phyloP scores from a whole-genome alignment of 2,329 filamentous ascomycete genomes.

The Shiraia sp. region DNA sequence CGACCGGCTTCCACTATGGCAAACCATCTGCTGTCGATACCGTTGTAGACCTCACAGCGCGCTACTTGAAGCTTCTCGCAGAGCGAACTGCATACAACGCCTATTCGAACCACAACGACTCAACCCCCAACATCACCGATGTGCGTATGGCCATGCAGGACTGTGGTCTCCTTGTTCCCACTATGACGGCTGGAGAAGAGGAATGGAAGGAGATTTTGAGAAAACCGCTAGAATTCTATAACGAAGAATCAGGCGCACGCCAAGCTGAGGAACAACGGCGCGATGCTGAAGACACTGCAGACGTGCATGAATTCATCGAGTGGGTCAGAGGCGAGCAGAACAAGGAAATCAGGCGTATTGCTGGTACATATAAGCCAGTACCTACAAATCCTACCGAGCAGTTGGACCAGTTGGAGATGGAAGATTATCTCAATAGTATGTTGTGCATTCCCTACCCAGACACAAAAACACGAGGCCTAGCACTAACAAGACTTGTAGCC shows the following conservation, averaged over 20 bases:
- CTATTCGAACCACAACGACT: constrained; percentile 67
- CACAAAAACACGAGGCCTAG: constrained; percentile 5
- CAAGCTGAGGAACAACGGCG: constrained; percentile 49
- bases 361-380: constrained; percentile 61
- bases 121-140: constrained; percentile 70
- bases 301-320: constrained; percentile 74
- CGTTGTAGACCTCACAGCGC: constrained; percentile 81
- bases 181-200: constrained; percentile 69
- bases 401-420: constrained; percentile 48
- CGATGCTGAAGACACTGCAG: constrained; percentile 74
- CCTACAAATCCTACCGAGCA: constrained; percentile 51
- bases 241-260: constrained; percentile 44
- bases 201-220: constrained; percentile 60
- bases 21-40: constrained; percentile 82
- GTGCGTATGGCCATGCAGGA: constrained; percentile 85
- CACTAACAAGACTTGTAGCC: constrained; percentile 50
- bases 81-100: constrained; percentile 73
- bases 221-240: constrained; percentile 49
- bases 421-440: constrained; percentile 53
- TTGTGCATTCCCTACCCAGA: not conserved
- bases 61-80: constrained; percentile 77
- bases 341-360: constrained; percentile 79
- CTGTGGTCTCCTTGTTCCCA: constrained; percentile 72
- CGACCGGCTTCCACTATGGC: constrained; percentile 84
- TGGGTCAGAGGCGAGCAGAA: constrained; percentile 79